Conservation (phyloP, 345 rosid genomes). For the Reutealis trisperma region DNA sequence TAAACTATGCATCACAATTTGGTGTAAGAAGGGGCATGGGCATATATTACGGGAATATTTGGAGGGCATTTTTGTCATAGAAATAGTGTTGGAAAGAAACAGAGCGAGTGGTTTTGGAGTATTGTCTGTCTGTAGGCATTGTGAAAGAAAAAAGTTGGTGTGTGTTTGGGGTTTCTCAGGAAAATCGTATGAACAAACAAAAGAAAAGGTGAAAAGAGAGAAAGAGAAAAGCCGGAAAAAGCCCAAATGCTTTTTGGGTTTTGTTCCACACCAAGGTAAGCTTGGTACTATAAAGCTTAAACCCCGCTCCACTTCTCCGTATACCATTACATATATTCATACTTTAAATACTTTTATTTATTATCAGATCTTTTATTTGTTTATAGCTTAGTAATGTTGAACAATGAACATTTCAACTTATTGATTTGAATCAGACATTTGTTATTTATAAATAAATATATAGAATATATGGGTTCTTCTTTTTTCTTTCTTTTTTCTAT, state of each 20-base stretch:
- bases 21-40: too few species aligned
- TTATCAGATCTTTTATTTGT: conserved; percentile 22
- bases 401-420: conserved; percentile 13
- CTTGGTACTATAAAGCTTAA: conserved; percentile 20
- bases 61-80: conserved; percentile 28
- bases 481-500: not conserved
- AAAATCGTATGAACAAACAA: conserved; percentile 25
- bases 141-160: too few species aligned
- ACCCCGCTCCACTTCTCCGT: conserved; percentile 14
- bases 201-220: not conserved
- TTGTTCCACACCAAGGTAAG: conserved; percentile 19
- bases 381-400: too few species aligned
- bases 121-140: too few species aligned
- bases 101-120: not conserved
- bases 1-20: too few species aligned
- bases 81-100: not conserved
- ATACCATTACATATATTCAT: too few species aligned
- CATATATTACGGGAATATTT: not conserved
- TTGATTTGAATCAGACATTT: not conserved
- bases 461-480: not conserved
- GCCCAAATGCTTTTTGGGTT: conserved; percentile 23
- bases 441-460: not conserved
- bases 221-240: conserved; percentile 6
- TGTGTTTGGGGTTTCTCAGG: not conserved
- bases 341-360: not conserved